Evolutionary conservation across 805 yeast species (phyloP).

Genomic region (Metschnikowia koreensis): DNA sequence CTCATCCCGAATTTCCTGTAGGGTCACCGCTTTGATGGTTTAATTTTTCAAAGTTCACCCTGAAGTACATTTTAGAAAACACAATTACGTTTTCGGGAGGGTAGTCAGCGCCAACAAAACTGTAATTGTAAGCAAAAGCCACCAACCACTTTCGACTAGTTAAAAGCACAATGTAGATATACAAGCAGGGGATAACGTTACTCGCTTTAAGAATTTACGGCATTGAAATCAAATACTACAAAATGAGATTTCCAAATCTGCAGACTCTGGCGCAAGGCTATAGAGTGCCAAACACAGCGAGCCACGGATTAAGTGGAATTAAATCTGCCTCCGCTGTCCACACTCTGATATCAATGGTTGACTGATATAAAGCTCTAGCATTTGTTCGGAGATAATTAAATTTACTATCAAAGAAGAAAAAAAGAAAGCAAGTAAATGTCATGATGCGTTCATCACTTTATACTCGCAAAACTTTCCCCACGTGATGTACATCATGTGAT

Average conservation of each 20-base stretch:
- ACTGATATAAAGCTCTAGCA: constrained; percentile 41
- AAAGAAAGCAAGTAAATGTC: background rate
- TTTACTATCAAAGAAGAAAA: constrained; percentile 26
- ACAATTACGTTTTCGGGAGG: no score
- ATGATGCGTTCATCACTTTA: background rate
- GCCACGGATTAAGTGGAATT: constrained; percentile 6
- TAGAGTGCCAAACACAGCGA: constrained; percentile 6
- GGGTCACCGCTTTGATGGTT: no score
- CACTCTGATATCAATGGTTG: constrained; percentile 34
- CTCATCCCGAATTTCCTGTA: no score
- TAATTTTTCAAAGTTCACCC: no score
- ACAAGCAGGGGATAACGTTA: no score
- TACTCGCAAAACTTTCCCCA: background rate
- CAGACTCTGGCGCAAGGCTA: constrained; percentile 4
- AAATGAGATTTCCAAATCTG: background rate
- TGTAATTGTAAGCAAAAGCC: no score
- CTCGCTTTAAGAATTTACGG: no score
- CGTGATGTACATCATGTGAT: constrained; percentile 2
- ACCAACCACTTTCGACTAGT: no score
- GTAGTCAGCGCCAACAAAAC: no score
- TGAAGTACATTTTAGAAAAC: no score
- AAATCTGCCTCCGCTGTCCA: constrained; percentile 48
- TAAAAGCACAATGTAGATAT: no score
- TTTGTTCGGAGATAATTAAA: constrained; percentile 30
- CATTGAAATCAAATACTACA: background rate